Evolutionary conservation across 257 asterid species (phyloP), one percentile per base, ranked within the genome.

Genomic region (Scutellaria barbata): DNA sequence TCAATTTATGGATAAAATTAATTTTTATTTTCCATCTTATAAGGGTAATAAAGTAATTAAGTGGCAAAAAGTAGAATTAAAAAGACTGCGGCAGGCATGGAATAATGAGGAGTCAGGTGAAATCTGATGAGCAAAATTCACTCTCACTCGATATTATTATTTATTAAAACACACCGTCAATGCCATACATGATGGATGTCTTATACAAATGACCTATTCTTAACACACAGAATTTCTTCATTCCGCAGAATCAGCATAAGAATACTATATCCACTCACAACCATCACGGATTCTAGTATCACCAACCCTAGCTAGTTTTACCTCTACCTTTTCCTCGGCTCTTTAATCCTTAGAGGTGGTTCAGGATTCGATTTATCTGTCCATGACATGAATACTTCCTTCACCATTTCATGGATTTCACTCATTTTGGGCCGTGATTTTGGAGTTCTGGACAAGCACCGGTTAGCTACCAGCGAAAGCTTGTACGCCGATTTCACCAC

Each of bases 381-480:
- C 12, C 52, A 53, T 8, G 72, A 72, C 54, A 72, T 75, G 10
- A 72, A 66, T n/a, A 72, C 78, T 54, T 72, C 78, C 7, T 14
- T 17, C 10, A 78, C 53, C 82, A 78, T 78, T 39, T 13, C 76
- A 10, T 3, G 10, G 10, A 78, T 62, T 57, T 69, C 61, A 11
- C 65, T 74, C 79, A 89, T 92, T 53, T 66, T 82, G 39, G 97
- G 97, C n/a, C 95, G 85, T 13, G 89, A 42, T 75, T 89, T 89
- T 1, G 89, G 50, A 22, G 81, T 74, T 62, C 87, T 84, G 35
- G 81, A 69, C 84, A 92, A 80, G 86, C 97, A 92, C 13, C 90
- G 88, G 69, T 89, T 89, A 47, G 97, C 97, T 11, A 89, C 80
- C 4, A 76, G 69, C 1, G 95, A 87, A 51, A 92, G 92, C 78